Evolutionary conservation across 306 rosid species (phyloP).

Genomic region (Rosa rugosa): DNA sequence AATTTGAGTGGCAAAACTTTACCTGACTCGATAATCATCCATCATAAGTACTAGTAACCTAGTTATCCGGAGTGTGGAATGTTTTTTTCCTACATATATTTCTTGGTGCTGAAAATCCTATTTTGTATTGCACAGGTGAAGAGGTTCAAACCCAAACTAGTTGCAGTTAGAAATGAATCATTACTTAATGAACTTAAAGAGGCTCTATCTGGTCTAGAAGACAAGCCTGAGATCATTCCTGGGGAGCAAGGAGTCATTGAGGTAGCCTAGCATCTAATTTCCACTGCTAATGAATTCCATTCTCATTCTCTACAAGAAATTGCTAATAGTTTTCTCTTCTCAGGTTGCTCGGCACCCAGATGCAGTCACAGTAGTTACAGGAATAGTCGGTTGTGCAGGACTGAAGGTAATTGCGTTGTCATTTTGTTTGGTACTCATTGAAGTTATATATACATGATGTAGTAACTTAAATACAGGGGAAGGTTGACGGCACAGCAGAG

Average conservation of each 20-base stretch:
- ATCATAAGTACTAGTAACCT: background rate
- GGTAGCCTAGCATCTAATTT: conserved; percentile 44
- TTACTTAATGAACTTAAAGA: conserved; percentile 79
- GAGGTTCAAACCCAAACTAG: conserved; percentile 87
- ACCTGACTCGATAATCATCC: background rate
- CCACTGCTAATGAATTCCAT: conserved; percentile 19
- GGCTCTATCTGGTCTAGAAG: conserved; percentile 74
- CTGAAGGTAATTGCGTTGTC: conserved; percentile 57
- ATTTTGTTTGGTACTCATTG: background rate
- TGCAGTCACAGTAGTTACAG: conserved; percentile 87
- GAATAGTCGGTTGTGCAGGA: conserved; percentile 99
- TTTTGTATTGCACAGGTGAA: conserved; percentile 56
- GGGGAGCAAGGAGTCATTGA: conserved; percentile 97
- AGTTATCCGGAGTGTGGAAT: conserved; percentile 8
- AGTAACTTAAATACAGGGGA: conserved; percentile 12
- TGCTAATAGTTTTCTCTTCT: conserved; percentile 27
- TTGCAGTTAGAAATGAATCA: conserved; percentile 86
- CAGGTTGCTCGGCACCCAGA: conserved; percentile 99
- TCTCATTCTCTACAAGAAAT: conserved; percentile 19
- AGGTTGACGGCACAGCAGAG: background rate
- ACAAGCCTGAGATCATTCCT: conserved; percentile 92
- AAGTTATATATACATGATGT: background rate
- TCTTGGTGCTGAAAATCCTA: conserved; percentile 7
- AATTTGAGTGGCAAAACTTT: background rate
- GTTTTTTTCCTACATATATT: background rate